Percentiles rank a stretch among this genome's conserved stretches.
These are phyloP conservation scores for Ehretia macrophylla DNA, from an alignment of 257 asterid species.

Conservation along the genomic window DNA sequence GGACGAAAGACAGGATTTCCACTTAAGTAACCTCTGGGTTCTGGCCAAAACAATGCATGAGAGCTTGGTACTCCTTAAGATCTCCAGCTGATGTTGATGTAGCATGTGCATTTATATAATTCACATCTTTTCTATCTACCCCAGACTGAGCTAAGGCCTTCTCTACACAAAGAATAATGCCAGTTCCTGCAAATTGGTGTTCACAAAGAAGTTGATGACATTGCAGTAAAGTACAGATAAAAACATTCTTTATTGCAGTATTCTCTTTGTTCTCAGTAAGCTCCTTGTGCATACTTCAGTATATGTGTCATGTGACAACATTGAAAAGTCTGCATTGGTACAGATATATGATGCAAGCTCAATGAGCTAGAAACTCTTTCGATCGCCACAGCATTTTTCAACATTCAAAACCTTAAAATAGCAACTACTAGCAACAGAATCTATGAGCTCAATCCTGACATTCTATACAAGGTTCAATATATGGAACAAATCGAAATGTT, in stretches of 20 bases:
- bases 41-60: slow-evolving; percentile 75
- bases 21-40: slow-evolving; percentile 68
- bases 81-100: slow-evolving; percentile 98
- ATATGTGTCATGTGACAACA: too few species aligned
- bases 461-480: too few species aligned
- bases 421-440: too few species aligned
- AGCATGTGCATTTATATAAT: slow-evolving; percentile 96
- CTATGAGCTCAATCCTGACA: too few species aligned
- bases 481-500: too few species aligned
- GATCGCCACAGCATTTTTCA: too few species aligned
- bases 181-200: slow-evolving; percentile 60
- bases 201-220: slow-evolving; percentile 14
- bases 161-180: slow-evolving; percentile 83
- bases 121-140: slow-evolving; percentile 77
- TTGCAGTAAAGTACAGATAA: neutral
- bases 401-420: too few species aligned
- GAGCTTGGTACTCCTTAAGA: slow-evolving; percentile 87
- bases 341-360: too few species aligned
- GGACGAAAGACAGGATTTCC: neutral
- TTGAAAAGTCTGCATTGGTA: too few species aligned
- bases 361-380: too few species aligned
- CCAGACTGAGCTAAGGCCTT: slow-evolving; percentile 97
- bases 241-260: neutral
- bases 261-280: too few species aligned
- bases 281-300: too few species aligned